A percentile compares a stretch with the other conserved stretches of the same genome.
Conservation (phyloP, 1,139 yeast species). For the Protomyces lactucae-debilis region DNA sequence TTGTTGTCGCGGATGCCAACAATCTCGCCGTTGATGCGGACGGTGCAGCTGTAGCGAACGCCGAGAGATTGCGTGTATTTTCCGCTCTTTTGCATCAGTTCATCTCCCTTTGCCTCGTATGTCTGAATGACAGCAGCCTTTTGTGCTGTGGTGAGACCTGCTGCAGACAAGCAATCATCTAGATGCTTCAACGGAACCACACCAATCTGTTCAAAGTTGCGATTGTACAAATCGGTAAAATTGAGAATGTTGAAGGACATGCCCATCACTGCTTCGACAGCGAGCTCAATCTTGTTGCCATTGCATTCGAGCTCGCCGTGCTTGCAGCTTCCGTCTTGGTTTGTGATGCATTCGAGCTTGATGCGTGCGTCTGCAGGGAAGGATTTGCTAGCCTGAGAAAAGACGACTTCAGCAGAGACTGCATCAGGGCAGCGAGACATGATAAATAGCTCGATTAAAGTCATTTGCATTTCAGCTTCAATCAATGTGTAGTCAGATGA, state of each 20-base stretch:
- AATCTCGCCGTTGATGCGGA: constrained; percentile 6
- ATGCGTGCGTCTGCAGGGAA: not conserved
- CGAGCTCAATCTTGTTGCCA: constrained; percentile 9
- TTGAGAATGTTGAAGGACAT: not conserved
- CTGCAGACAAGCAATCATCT: not conserved
- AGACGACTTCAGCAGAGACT: constrained; percentile 1
- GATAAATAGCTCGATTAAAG: constrained; percentile 10
- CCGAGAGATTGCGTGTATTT: not conserved
- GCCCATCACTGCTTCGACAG: not conserved
- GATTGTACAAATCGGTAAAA: not conserved
- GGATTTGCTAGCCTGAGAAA: not conserved
- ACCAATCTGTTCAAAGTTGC: constrained; percentile 2
- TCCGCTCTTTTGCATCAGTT: not conserved
- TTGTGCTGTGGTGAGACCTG: not conserved
- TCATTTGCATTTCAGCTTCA: not conserved
- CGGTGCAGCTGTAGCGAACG: constrained; percentile 10
- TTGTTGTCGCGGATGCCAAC: constrained; percentile 4
- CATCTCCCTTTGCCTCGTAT: not conserved
- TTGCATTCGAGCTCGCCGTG: constrained; percentile 15
- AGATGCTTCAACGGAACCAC: constrained; percentile 1
- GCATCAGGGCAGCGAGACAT: constrained; percentile 22
- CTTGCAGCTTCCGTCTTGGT: constrained; percentile 22
- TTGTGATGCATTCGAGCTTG: constrained; percentile 12
- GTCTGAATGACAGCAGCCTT: not conserved
- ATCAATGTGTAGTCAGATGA: no score